Percentiles rank a stretch among this genome's conserved stretches.
Evolutionary conservation across 2,329 filamentous ascomycete species (phyloP).

Genomic region (Didymellaceae sp.): DNA sequence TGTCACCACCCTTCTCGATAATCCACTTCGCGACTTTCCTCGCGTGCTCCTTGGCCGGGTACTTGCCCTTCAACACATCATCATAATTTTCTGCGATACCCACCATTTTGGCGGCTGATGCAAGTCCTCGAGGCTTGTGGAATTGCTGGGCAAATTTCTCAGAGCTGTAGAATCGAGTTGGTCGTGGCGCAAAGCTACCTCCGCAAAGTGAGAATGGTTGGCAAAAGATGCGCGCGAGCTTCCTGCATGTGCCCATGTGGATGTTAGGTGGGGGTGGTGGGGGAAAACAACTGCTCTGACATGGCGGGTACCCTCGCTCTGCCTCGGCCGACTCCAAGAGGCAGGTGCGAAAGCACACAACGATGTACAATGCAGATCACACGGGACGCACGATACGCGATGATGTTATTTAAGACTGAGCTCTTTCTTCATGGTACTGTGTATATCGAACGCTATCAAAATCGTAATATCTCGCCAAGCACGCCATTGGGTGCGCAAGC

Average conservation of each 20-base stretch:
- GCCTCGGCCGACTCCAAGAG: conserved; percentile 22
- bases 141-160: conserved; percentile 7
- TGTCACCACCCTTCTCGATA: conserved; percentile 66
- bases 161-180: conserved; percentile 4
- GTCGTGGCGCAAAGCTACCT: conserved; percentile 12
- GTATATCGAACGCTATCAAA: conserved; percentile 17
- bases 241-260: conserved; percentile 24
- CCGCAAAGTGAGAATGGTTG: conserved; percentile 17
- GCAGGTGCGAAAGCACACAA: conserved; percentile 23
- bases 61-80: conserved; percentile 62
- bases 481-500: conserved; percentile 1
- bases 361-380: conserved; percentile 3
- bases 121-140: conserved; percentile 12
- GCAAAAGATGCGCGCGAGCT: conserved; percentile 23
- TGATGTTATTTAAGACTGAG: background rate
- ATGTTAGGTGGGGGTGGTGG: conserved; percentile 35
- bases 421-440: conserved; percentile 3
- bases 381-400: background rate
- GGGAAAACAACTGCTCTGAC: conserved; percentile 23
- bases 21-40: conserved; percentile 83
- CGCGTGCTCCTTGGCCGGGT: conserved; percentile 87
- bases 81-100: conserved; percentile 43
- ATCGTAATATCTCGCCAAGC: background rate
- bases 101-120: conserved; percentile 35
- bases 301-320: conserved; percentile 25